Evolutionary conservation across 495 filamentous ascomycete species (phyloP), one percentile per base, ranked within the genome.

Genomic region (Hapsidospora chrysogenum): DNA sequence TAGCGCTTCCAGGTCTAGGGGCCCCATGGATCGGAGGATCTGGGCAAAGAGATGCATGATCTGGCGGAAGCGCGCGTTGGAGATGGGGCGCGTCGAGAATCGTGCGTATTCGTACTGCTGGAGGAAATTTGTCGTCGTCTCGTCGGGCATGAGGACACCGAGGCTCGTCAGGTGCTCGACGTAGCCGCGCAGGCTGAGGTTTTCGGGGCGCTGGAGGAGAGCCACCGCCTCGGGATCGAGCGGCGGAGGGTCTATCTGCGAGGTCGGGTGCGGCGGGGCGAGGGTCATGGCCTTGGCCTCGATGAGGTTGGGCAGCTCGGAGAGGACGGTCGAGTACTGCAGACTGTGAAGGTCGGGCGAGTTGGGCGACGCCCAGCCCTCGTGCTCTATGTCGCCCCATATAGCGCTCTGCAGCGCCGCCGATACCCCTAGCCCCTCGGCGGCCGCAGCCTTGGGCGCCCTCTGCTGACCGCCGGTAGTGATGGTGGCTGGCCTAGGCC

Each of bases 1-100:
- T 17, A 74, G 37, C 4, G 66, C 46, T 0, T 57, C 55, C 1
- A 64, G 51, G 26, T 72, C 60, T 14, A 85, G 52, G 1, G 69
- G 64, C 17, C 60, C 68, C 80, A 96, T 93, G 6, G 68, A 70
- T 17, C 72, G 67, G 17, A 97, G 49, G 3, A 97, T 58, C 22
- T 85, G 76, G 1, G 86, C 74, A 54, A 95, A 93, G n/a, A 80
- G 56, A 35, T 72, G 69, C 86, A 96, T 93, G 36, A 97, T 56
- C 3, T 54, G 52, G n/a, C 80, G 64, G 48, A 97, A 96, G 33
- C 84, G 68, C 0, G 51, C 37, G 44, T 89, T 81, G 9, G 54
- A 53, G 13, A 70, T 36, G 2, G 63, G 54, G 13, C 46, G 48
- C 0, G 66, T 57, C 0, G 78, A 84, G 53, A 92, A 97, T 18